A percentile compares a stretch with the other conserved stretches of the same genome.
Conservation (phyloP, 257 asterid species). For the Paulownia fortunei region DNA sequence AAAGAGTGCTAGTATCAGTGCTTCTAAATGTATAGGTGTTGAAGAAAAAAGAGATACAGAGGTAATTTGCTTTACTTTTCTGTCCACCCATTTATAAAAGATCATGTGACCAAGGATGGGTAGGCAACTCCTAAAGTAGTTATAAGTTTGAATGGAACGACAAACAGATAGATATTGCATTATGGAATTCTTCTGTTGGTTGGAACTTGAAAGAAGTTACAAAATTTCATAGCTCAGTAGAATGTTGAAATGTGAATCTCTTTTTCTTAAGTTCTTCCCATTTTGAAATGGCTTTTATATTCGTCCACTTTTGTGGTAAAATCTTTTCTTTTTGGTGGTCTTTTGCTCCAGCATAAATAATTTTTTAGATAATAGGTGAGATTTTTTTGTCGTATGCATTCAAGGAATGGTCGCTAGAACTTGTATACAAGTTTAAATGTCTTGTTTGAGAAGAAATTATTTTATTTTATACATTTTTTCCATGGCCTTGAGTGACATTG, state of each 20-base stretch:
- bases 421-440: too few relatives aligned
- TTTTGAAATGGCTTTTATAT: background rate
- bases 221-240: background rate
- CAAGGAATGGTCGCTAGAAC: too few relatives aligned
- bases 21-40: constrained; percentile 78
- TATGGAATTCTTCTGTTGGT: background rate
- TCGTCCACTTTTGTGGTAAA: background rate
- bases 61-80: constrained; percentile 47
- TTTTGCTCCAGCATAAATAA: too few relatives aligned
- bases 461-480: too few relatives aligned
- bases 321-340: too few relatives aligned
- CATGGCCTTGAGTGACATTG: background rate
- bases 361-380: too few relatives aligned
- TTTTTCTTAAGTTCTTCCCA: background rate
- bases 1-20: constrained; percentile 95
- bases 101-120: too few relatives aligned
- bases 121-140: too few relatives aligned
- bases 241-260: background rate
- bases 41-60: constrained; percentile 57
- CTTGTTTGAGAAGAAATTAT: too few relatives aligned
- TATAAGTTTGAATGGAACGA: too few relatives aligned
- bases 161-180: background rate
- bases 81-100: too few relatives aligned
- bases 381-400: too few relatives aligned
- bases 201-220: background rate